A percentile compares a stretch with the other conserved stretches of the same genome.
These are phyloP conservation scores for Chaetomium strumarium DNA, from an alignment of 2,329 filamentous ascomycete genomes.

Conservation along the genomic window DNA sequence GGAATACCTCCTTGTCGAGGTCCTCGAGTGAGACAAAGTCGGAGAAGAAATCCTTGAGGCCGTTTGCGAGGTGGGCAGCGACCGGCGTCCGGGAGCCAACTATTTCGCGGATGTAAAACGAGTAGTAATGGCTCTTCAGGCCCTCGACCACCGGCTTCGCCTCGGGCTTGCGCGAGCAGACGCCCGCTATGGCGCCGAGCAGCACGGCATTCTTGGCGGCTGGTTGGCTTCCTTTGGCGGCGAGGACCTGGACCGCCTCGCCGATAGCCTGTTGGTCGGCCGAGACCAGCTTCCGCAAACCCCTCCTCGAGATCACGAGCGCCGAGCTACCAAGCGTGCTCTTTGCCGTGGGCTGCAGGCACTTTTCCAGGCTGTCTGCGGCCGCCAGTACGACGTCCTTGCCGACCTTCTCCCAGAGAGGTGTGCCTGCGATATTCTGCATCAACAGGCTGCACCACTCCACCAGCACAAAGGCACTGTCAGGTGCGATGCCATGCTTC, in stretches of 20 bases:
- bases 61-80: conserved; percentile 64
- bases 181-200: conserved; percentile 81
- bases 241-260: conserved; percentile 59
- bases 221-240: conserved; percentile 59
- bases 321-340: conserved; percentile 65
- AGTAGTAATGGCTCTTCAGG: conserved; percentile 66
- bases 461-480: conserved; percentile 79
- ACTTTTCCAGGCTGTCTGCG: conserved; percentile 72
- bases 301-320: conserved; percentile 70
- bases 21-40: conserved; percentile 70
- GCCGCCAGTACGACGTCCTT: conserved; percentile 61
- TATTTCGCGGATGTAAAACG: conserved; percentile 81
- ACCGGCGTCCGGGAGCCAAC: conserved; percentile 70
- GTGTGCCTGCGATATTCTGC: conserved; percentile 58
- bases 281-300: conserved; percentile 67
- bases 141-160: conserved; percentile 57
- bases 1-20: conserved; percentile 67
- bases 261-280: conserved; percentile 53
- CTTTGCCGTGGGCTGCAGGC: conserved; percentile 60
- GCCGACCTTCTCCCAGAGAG: conserved; percentile 59
- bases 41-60: conserved; percentile 75
- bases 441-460: conserved; percentile 85
- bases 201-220: conserved; percentile 67
- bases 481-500: conserved; percentile 70
- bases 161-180: conserved; percentile 65